These are phyloP conservation scores for Leccinum variicolor DNA, from an alignment of 768 basidiomycete species.

Conservation along the genomic window DNA sequence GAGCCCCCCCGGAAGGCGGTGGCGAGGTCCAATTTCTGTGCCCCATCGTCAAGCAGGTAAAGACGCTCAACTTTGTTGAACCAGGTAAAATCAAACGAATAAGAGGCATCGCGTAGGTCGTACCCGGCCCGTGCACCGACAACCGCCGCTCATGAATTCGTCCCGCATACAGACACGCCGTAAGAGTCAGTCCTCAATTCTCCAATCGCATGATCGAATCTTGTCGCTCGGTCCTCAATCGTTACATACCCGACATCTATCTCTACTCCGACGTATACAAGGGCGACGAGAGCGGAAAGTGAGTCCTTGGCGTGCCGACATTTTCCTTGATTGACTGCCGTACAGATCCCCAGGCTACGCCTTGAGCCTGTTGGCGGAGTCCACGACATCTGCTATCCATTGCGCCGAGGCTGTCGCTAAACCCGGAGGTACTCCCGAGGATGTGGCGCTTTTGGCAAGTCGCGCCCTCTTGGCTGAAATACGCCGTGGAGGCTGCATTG, in stretches of 20 bases:
- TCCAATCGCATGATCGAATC: constrained; percentile 98
- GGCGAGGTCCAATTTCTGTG: constrained; percentile 94
- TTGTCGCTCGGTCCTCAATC: constrained; percentile 87
- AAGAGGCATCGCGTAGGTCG: constrained; percentile 87
- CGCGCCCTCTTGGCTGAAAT: constrained; percentile 78
- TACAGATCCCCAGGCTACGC: constrained; percentile 94
- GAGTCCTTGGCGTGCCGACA: constrained; percentile 29
- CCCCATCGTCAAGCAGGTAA: constrained; percentile 86
- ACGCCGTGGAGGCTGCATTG: constrained; percentile 82
- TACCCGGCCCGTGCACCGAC: background rate
- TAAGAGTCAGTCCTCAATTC: constrained; percentile 95
- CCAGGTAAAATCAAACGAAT: constrained; percentile 92
- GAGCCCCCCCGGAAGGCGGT: constrained; percentile 85
- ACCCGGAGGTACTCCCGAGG: constrained; percentile 87
- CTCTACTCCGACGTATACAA: constrained; percentile 98
- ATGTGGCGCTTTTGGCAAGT: constrained; percentile 81
- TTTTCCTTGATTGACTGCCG: background rate
- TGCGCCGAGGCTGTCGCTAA: constrained; percentile 83
- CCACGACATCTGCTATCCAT: constrained; percentile 85
- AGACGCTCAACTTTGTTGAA: constrained; percentile 89
- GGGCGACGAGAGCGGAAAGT: constrained; percentile 97
- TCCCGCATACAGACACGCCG: constrained; percentile 70
- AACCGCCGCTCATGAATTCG: background rate
- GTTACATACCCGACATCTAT: constrained; percentile 97
- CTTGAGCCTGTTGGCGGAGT: constrained; percentile 84